Evolutionary conservation across 176 grass and related monocot genomes (phyloP).

Genomic region (Poa annua): DNA sequence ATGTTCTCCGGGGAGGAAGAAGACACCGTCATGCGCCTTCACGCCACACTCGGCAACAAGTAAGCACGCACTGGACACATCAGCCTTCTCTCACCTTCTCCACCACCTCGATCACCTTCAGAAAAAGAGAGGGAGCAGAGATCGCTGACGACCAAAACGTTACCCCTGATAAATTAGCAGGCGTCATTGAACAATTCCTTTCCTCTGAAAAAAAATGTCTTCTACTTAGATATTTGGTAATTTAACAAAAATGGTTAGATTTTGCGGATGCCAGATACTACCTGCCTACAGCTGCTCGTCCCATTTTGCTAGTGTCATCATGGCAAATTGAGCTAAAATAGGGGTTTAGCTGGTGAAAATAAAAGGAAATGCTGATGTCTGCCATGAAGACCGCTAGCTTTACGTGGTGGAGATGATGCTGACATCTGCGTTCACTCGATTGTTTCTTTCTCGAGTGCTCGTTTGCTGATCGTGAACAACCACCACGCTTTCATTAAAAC

Average conservation of each 20-base stretch:
- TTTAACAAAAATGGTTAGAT: not conserved
- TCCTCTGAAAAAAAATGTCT: not conserved
- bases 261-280: not conserved
- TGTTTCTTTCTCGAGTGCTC: conserved; percentile 42
- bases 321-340: conserved; percentile 20
- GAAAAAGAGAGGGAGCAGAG: not conserved
- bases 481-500: conserved; percentile 37
- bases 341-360: conserved; percentile 12
- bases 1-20: conserved; percentile 76
- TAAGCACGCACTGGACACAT: conserved; percentile 43
- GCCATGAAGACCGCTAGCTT: conserved; percentile 35
- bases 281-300: not conserved
- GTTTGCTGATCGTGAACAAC: conserved; percentile 34
- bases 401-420: conserved; percentile 54
- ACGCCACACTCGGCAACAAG: conserved; percentile 83
- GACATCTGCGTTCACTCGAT: conserved; percentile 51
- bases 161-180: conserved; percentile 7
- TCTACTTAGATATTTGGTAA: not conserved
- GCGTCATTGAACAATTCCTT: not conserved
- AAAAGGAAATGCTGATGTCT: conserved; percentile 51
- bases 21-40: conserved; percentile 65
- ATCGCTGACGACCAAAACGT: conserved; percentile 28
- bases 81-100: conserved; percentile 31
- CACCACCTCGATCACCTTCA: not conserved
- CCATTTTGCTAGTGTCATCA: conserved; percentile 37